Percentiles rank a stretch among this genome's conserved stretches.
Evolutionary conservation across 1,284 basidiomycete genomes (phyloP).

Genomic region (Leccinum pachyderme): DNA sequence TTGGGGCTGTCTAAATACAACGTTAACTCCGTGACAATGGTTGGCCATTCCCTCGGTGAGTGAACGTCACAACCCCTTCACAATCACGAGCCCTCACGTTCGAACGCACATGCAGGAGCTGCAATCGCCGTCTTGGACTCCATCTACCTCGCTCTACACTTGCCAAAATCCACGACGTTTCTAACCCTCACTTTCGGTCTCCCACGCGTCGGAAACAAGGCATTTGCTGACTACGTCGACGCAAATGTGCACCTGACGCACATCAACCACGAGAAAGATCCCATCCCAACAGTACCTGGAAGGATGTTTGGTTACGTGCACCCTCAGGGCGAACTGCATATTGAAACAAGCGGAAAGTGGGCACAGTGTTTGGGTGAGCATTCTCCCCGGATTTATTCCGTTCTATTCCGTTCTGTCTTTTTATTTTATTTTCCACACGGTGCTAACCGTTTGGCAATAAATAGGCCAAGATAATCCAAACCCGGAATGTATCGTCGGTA

Average conservation of each 20-base stretch:
- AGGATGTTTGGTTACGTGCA: constrained; percentile 53
- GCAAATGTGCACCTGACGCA: background rate
- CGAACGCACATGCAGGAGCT: background rate
- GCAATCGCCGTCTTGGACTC: background rate
- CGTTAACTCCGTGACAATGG: constrained; percentile 44
- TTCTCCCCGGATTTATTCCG: background rate
- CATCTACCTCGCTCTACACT: background rate
- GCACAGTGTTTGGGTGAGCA: constrained; percentile 41
- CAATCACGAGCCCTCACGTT: background rate
- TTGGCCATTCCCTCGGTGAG: constrained; percentile 57
- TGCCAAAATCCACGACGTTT: background rate
- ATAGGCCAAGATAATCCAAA: background rate
- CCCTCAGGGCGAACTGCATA: constrained; percentile 57
- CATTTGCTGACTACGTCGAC: background rate
- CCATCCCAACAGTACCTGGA: constrained; percentile 47
- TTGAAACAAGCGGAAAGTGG: constrained; percentile 46
- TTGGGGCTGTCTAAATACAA: constrained; percentile 39
- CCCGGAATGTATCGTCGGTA: background rate
- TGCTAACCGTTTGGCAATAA: background rate
- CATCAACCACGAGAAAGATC: background rate
- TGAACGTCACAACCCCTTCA: constrained; percentile 2
- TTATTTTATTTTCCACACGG: background rate
- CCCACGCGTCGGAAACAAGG: background rate
- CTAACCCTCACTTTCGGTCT: background rate
- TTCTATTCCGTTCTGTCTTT: background rate